Conservation (phyloP, 2,329 filamentous ascomycete genomes). For the Aspergillus pseudoterreus region DNA sequence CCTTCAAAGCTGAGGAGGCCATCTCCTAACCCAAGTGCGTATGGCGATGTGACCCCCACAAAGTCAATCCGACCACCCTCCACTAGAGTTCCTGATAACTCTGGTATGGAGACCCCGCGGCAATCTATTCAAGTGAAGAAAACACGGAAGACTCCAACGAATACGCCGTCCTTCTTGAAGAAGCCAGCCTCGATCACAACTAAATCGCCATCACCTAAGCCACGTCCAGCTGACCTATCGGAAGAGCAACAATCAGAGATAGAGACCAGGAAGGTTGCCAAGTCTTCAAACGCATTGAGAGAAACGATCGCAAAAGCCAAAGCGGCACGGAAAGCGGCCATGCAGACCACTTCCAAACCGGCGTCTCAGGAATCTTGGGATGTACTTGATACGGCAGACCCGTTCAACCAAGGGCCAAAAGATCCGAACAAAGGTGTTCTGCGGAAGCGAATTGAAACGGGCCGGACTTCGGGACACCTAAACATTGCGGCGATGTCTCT, state of each 20-base stretch:
- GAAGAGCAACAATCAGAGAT: slow-evolving; percentile 25
- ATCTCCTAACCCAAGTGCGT: slow-evolving; percentile 16
- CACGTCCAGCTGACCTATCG: slow-evolving; percentile 25
- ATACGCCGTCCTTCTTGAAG: slow-evolving; percentile 19
- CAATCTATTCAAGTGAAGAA: slow-evolving; percentile 39
- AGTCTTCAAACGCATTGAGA: slow-evolving; percentile 75
- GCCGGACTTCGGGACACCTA: slow-evolving; percentile 72
- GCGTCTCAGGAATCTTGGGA: slow-evolving; percentile 44
- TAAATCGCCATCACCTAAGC: slow-evolving; percentile 28
- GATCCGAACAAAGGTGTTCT: slow-evolving; percentile 64
- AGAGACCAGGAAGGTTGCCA: slow-evolving; percentile 48
- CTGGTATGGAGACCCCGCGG: slow-evolving; percentile 20
- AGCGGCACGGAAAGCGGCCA: slow-evolving; percentile 64
- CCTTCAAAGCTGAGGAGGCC: slow-evolving; percentile 22
- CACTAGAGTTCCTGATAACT: slow-evolving; percentile 8
- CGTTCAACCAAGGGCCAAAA: slow-evolving; percentile 60
- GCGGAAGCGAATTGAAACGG: slow-evolving; percentile 67
- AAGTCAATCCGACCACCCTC: slow-evolving; percentile 50
- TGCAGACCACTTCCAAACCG: slow-evolving; percentile 24
- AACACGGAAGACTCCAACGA: slow-evolving; percentile 32
- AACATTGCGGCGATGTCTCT: slow-evolving; percentile 85
- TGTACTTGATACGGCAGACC: slow-evolving; percentile 36
- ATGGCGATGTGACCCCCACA: slow-evolving; percentile 45
- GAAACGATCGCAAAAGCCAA: slow-evolving; percentile 93
- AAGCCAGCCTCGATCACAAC: slow-evolving; percentile 25